Evolutionary conservation across 768 basidiomycete genomes (phyloP).

Genomic region (Tulasnella sp.): DNA sequence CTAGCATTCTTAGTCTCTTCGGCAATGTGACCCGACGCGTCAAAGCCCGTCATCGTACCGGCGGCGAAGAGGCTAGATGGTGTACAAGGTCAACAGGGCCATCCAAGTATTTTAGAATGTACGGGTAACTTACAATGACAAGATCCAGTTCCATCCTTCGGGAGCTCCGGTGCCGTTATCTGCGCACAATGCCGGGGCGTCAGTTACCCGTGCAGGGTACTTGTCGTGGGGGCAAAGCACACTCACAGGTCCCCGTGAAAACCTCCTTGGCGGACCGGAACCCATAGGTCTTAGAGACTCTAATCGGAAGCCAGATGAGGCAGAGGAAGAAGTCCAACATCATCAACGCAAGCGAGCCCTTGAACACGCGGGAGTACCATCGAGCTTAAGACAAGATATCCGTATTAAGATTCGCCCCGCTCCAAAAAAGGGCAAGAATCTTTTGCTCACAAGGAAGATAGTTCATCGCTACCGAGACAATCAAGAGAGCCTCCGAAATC

Average conservation of each 20-base stretch:
- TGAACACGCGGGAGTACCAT: conserved; percentile 67
- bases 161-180: conserved; percentile 49
- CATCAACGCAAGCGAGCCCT: conserved; percentile 61
- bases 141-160: conserved; percentile 83
- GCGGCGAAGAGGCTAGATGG: conserved; percentile 66
- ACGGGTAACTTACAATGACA: conserved; percentile 60
- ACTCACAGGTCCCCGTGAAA: conserved; percentile 69
- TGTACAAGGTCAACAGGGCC: not conserved
- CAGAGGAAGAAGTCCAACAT: conserved; percentile 84
- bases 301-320: conserved; percentile 87
- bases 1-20: conserved; percentile 83
- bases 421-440: not conserved
- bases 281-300: conserved; percentile 81
- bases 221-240: too few species aligned
- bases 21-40: conserved; percentile 79
- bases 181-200: not conserved
- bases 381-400: conserved; percentile 25
- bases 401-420: not conserved
- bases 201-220: not conserved
- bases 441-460: conserved; percentile 63
- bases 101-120: not conserved
- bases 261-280: conserved; percentile 78
- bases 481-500: conserved; percentile 62
- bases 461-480: conserved; percentile 72
- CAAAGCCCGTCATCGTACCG: conserved; percentile 84